Conservation (phyloP, 1,139 yeast genomes). For the Taphrina pruni region DNA sequence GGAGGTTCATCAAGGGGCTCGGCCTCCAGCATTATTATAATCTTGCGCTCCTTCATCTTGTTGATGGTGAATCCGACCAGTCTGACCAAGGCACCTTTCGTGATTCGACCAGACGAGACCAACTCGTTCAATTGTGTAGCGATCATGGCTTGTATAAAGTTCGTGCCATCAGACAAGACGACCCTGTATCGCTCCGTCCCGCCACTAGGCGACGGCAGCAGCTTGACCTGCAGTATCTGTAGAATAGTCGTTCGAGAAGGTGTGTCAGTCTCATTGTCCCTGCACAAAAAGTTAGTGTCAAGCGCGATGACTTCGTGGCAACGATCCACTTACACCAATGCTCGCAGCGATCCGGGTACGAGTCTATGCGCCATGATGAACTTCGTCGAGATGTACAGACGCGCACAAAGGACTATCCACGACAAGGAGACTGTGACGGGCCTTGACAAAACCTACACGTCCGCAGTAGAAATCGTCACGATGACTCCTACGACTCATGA, state of each 20-base stretch:
- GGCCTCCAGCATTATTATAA: constrained; percentile 43
- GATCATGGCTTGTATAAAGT: constrained; percentile 46
- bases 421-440: too few species aligned
- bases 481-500: background rate
- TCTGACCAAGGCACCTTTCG: constrained; percentile 44
- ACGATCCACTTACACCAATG: constrained; percentile 11
- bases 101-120: constrained; percentile 41
- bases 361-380: constrained; percentile 26
- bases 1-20: constrained; percentile 43
- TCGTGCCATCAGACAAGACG: constrained; percentile 47
- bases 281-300: background rate
- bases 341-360: constrained; percentile 33
- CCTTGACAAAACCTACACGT: background rate
- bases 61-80: constrained; percentile 44
- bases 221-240: constrained; percentile 46
- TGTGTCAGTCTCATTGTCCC: constrained; percentile 20
- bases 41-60: constrained; percentile 43
- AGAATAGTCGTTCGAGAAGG: constrained; percentile 33
- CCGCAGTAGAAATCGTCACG: background rate
- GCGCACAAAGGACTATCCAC: too few species aligned
- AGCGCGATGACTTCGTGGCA: background rate
- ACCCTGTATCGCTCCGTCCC: constrained; percentile 45
- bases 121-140: constrained; percentile 44
- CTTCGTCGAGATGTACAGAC: too few species aligned
- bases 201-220: constrained; percentile 39